phyloP scores from a whole-genome alignment of 2,329 filamentous ascomycete genomes.

The Botrytis porri region DNA sequence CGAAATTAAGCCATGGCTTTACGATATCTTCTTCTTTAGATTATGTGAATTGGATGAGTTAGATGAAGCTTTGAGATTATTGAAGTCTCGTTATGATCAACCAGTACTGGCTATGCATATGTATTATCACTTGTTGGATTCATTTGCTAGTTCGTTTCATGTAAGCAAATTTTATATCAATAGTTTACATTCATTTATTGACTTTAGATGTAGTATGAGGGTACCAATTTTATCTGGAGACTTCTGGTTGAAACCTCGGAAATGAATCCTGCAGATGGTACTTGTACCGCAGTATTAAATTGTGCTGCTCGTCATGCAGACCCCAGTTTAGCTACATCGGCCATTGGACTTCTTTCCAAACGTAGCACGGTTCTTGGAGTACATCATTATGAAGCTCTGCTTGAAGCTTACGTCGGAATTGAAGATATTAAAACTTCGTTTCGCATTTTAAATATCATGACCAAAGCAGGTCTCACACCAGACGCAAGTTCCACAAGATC shows the following conservation, averaged over 20 bases:
- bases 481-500: constrained; percentile 59
- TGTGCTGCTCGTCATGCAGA: constrained; percentile 70
- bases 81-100: constrained; percentile 53
- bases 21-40: constrained; percentile 72
- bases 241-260: constrained; percentile 57
- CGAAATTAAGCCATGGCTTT: constrained; percentile 66
- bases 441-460: constrained; percentile 70
- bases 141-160: constrained; percentile 63
- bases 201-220: constrained; percentile 49
- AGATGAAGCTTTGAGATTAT: constrained; percentile 70
- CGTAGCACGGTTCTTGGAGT: constrained; percentile 56
- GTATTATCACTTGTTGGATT: constrained; percentile 72
- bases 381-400: constrained; percentile 76
- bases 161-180: constrained; percentile 43
- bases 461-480: constrained; percentile 56
- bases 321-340: constrained; percentile 64
- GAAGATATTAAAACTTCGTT: constrained; percentile 65
- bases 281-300: constrained; percentile 66
- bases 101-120: constrained; percentile 38
- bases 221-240: constrained; percentile 70
- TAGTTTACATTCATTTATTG: constrained; percentile 21
- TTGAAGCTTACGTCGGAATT: constrained; percentile 63
- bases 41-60: constrained; percentile 71
- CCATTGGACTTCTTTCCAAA: constrained; percentile 62
- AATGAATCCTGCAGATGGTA: constrained; percentile 61